phyloP scores from a whole-genome alignment of 208 protist species.

The Balamuthia mandrillaris region DNA sequence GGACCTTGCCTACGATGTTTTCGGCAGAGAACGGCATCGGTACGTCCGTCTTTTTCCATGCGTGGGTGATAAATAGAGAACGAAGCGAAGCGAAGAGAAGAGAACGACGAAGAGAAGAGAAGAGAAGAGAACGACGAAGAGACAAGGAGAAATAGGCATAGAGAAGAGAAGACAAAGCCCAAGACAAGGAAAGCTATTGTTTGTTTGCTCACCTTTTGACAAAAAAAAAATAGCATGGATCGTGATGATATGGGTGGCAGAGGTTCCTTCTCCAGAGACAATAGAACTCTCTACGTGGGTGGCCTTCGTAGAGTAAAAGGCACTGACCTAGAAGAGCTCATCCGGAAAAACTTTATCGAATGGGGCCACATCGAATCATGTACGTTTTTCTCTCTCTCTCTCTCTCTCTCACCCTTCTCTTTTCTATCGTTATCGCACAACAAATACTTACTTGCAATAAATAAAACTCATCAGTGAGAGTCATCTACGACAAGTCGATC shows the following conservation, averaged over 20 bases:
- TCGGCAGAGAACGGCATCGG: constrained; percentile 62
- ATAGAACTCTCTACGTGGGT: constrained; percentile 56
- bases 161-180: background rate
- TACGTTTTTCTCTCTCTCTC: no score
- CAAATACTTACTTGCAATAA: background rate
- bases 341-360: constrained; percentile 47
- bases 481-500: constrained; percentile 47
- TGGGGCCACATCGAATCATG: no score
- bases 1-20: constrained; percentile 55
- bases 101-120: background rate
- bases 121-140: no score
- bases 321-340: constrained; percentile 42
- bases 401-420: no score
- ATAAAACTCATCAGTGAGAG: constrained; percentile 16
- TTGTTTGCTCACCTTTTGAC: no score
- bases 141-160: no score
- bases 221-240: constrained; percentile 28
- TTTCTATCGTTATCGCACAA: background rate
- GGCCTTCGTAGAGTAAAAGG: constrained; percentile 32
- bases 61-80: background rate
- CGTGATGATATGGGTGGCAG: constrained; percentile 68
- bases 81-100: background rate
- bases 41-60: background rate
- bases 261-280: constrained; percentile 61
- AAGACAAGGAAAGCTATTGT: background rate